These are phyloP conservation scores for Yamadazyma akitaensis DNA, from an alignment of 805 yeast species.

Conservation along the genomic window DNA sequence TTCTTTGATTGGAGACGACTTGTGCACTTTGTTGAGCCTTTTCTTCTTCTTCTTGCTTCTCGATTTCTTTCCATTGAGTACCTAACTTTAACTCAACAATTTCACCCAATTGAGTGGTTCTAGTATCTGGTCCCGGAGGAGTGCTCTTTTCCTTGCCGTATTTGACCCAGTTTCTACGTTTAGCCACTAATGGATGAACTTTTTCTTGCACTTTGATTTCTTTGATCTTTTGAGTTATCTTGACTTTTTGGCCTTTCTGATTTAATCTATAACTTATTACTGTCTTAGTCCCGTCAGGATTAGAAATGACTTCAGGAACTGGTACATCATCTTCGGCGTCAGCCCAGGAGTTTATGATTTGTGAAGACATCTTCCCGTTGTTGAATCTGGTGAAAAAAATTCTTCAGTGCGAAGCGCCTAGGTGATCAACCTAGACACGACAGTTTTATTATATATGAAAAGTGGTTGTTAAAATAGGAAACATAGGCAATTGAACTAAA, in stretches of 20 bases:
- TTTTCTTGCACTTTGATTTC: slow-evolving; percentile 73
- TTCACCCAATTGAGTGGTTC: slow-evolving; percentile 88
- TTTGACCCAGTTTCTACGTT: slow-evolving; percentile 81
- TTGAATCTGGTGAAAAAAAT: slow-evolving; percentile 4
- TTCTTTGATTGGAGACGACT: slow-evolving; percentile 38
- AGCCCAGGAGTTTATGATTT: slow-evolving; percentile 58
- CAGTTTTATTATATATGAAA: background rate
- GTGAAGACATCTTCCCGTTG: slow-evolving; percentile 23
- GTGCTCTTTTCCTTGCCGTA: slow-evolving; percentile 76
- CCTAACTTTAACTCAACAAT: slow-evolving; percentile 73
- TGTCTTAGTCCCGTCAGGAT: slow-evolving; percentile 87
- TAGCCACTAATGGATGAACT: slow-evolving; percentile 84
- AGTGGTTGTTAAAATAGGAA: background rate
- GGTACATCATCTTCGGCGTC: slow-evolving; percentile 72
- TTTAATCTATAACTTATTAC: slow-evolving; percentile 73
- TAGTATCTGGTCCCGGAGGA: slow-evolving; percentile 81
- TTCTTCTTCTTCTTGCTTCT: slow-evolving; percentile 65
- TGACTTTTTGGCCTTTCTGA: slow-evolving; percentile 78
- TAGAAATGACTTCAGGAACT: slow-evolving; percentile 69
- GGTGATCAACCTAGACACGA: background rate
- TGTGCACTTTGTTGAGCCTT: slow-evolving; percentile 43
- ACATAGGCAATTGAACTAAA: too few species aligned
- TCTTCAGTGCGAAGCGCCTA: slow-evolving; percentile 9
- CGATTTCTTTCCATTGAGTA: slow-evolving; percentile 72
- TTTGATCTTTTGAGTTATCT: slow-evolving; percentile 80